Conservation (phyloP, 2,329 filamentous ascomycete genomes). For the Phyllosticta ampelicida region DNA sequence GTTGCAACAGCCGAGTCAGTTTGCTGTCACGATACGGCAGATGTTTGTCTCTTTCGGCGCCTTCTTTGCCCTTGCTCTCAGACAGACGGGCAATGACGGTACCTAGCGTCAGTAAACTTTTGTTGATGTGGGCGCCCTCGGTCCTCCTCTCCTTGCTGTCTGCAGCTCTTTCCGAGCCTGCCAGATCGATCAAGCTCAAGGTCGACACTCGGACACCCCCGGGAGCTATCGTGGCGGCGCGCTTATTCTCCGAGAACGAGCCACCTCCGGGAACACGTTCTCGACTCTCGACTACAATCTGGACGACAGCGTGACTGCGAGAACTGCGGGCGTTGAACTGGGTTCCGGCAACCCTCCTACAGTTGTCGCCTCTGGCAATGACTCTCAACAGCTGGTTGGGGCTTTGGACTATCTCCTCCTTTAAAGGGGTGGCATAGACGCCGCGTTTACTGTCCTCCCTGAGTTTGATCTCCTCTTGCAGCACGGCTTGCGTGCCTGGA, state of each 20-base stretch:
- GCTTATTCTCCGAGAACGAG: slow-evolving; percentile 31
- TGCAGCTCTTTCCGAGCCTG: slow-evolving; percentile 90
- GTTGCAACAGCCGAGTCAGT: slow-evolving; percentile 82
- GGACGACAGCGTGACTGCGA: slow-evolving; percentile 93
- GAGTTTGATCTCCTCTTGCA: slow-evolving; percentile 90
- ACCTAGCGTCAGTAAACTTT: slow-evolving; percentile 86
- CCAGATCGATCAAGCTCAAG: slow-evolving; percentile 87
- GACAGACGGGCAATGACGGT: slow-evolving; percentile 93
- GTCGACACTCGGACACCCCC: slow-evolving; percentile 94
- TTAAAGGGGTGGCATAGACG: slow-evolving; percentile 89
- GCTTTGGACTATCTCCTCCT: slow-evolving; percentile 97
- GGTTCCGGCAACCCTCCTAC: slow-evolving; percentile 80
- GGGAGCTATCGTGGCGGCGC: slow-evolving; percentile 38
- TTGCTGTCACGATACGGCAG: slow-evolving; percentile 96
- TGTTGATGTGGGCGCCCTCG: slow-evolving; percentile 97
- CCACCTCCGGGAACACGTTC: slow-evolving; percentile 59
- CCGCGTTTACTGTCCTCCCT: slow-evolving; percentile 93
- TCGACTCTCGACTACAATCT: slow-evolving; percentile 95
- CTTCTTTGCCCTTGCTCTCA: slow-evolving; percentile 77
- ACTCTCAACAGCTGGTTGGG: slow-evolving; percentile 90
- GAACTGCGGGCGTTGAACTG: slow-evolving; percentile 97
- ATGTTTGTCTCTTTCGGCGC: slow-evolving; percentile 77
- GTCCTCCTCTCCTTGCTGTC: slow-evolving; percentile 89
- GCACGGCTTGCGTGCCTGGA: slow-evolving; percentile 29
- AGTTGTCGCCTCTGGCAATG: slow-evolving; percentile 87